Percentiles rank a stretch among this genome's conserved stretches.
Conservation (phyloP, 179 eudicot species). For the Patellifolia procumbens region DNA sequence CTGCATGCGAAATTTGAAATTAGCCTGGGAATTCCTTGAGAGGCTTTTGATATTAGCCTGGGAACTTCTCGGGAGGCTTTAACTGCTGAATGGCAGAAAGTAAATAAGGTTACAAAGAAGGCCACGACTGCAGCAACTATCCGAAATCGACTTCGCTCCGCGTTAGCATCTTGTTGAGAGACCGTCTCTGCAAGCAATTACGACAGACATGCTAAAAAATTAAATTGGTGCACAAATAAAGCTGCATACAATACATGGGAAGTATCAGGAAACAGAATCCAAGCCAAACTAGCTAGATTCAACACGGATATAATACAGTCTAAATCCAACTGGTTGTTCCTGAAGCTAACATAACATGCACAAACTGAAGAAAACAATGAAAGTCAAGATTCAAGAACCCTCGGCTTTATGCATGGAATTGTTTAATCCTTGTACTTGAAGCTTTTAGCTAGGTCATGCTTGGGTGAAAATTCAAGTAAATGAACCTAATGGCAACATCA, state of each 20-base stretch:
- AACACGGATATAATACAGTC: no score
- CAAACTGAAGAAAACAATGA: background rate
- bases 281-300: constrained; percentile 3
- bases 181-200: constrained; percentile 37
- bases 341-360: background rate
- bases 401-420: no score
- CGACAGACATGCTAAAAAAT: constrained; percentile 20
- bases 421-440: no score
- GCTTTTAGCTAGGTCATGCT: no score
- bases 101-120: constrained; percentile 51
- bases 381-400: no score
- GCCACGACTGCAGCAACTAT: constrained; percentile 54
- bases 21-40: no score
- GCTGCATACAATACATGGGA: background rate
- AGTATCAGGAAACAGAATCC: background rate
- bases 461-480: no score
- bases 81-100: constrained; percentile 38
- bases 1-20: constrained; percentile 32
- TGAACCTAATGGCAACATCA: no score
- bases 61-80: constrained; percentile 46
- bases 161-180: constrained; percentile 32
- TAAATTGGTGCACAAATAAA: constrained; percentile 10
- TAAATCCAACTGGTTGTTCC: background rate
- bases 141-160: constrained; percentile 40
- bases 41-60: no score